Evolutionary conservation across 345 rosid species (phyloP), one percentile per base, ranked within the genome.

Genomic region (Sonneratia alba): DNA sequence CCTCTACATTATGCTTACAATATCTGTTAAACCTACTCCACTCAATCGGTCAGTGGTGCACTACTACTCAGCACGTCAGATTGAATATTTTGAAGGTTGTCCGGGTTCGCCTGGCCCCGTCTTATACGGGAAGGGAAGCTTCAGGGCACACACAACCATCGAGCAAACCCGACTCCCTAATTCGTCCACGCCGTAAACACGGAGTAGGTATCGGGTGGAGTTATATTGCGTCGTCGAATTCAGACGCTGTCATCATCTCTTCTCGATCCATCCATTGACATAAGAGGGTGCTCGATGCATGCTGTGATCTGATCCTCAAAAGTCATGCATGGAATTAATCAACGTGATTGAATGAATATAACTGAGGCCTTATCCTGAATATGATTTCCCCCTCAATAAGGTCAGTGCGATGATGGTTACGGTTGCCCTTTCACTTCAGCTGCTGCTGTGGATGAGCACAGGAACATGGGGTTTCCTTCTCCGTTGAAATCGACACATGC

Each of bases 1-100:
- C 65, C 36, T 62, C 66, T 62, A 62, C 37, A 9, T 27, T 62
- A 11, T 62, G 66, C 66, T 62, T 32, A 62, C 66, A 62, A 27
- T 27, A 27, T 62, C 11, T 62, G 37, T 62, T 10, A 4, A 9
- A 62, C 66, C 66, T 62, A 62, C 32, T 62, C 66, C 66, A 62
- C 66, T 34, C 32, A 27, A 42, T 42, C 10, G 45, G 10, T 42
- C 45, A 42, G 45, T 42, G 45, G 45, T 42, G 45, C 45, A 42
- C 45, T 42, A 42, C 10, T 42, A 42, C 0, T 9, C 6, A 42
- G 6, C 45, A 42, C 45, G 45, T 42, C 45, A 42, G 7, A 42
- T 9, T 42, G 6, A 42, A 42, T 42, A 42, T 42, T 27, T 27
- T 27, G 32, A 27, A 27, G 32, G 32, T 27, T 27, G 32, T 27